A percentile compares a stretch with the other conserved stretches of the same genome.
phyloP scores from a whole-genome alignment of 306 rosid species.

The Quercus engelmannii region DNA sequence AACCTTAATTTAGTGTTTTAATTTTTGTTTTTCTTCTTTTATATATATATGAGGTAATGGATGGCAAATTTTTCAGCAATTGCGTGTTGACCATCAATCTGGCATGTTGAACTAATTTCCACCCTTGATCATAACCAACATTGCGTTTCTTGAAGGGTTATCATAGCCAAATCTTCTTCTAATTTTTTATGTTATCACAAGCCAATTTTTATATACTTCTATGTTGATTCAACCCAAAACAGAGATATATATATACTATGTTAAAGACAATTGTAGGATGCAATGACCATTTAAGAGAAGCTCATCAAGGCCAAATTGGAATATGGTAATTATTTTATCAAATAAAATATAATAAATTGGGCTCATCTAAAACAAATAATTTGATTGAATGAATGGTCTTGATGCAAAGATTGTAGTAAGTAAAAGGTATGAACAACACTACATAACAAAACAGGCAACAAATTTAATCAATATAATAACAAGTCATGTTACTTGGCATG shows the following conservation, averaged over 20 bases:
- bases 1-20: neutral
- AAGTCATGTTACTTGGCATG: constrained; percentile 17
- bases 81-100: neutral
- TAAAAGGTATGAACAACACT: neutral
- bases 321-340: neutral
- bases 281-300: constrained; percentile 1
- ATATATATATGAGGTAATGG: neutral
- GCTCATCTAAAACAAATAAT: neutral
- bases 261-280: neutral
- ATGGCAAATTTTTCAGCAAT: neutral
- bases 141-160: too few species aligned
- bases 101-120: neutral
- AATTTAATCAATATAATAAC: constrained; percentile 15
- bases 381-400: constrained; percentile 10
- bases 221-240: too few species aligned
- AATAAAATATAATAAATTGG: neutral
- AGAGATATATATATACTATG: too few species aligned
- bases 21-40: neutral
- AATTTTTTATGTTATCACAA: too few species aligned
- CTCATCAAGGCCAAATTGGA: neutral
- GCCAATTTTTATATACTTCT: too few species aligned
- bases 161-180: too few species aligned
- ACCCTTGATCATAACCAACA: neutral
- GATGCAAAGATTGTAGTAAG: constrained; percentile 19
- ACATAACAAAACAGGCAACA: neutral